Conservation (phyloP, 192 early-diverging fungal genomes). For the Oehlia diaphana region DNA sequence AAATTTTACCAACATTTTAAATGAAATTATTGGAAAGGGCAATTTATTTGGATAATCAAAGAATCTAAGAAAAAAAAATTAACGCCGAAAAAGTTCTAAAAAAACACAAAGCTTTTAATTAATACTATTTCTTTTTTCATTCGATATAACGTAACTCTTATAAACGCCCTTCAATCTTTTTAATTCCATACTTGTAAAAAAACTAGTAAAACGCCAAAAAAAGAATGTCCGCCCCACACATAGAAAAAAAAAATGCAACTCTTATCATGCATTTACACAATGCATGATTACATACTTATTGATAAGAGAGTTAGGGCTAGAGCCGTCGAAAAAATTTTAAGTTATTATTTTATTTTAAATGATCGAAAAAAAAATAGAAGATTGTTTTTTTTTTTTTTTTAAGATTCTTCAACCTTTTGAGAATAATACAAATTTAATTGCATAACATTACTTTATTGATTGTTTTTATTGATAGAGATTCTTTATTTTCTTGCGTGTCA, state of each 20-base stretch:
- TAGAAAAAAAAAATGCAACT: no score
- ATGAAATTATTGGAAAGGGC: not conserved
- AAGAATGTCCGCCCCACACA: no score
- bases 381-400: not conserved
- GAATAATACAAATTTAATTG: not conserved
- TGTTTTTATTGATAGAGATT: not conserved
- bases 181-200: no score
- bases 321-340: not conserved
- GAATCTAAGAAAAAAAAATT: not conserved
- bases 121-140: no score
- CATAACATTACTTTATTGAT: not conserved
- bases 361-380: not conserved
- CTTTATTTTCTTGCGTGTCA: not conserved
- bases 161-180: no score
- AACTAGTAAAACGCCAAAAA: no score
- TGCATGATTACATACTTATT: not conserved
- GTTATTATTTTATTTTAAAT: no score
- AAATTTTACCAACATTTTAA: not conserved
- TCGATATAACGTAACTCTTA: no score
- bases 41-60: not conserved
- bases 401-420: not conserved
- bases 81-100: not conserved
- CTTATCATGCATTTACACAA: not conserved
- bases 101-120: no score
- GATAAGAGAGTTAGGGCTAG: not conserved